phyloP scores from a whole-genome alignment of 2,329 filamentous ascomycete genomes.

The Ceratocystis alfenasii region DNA sequence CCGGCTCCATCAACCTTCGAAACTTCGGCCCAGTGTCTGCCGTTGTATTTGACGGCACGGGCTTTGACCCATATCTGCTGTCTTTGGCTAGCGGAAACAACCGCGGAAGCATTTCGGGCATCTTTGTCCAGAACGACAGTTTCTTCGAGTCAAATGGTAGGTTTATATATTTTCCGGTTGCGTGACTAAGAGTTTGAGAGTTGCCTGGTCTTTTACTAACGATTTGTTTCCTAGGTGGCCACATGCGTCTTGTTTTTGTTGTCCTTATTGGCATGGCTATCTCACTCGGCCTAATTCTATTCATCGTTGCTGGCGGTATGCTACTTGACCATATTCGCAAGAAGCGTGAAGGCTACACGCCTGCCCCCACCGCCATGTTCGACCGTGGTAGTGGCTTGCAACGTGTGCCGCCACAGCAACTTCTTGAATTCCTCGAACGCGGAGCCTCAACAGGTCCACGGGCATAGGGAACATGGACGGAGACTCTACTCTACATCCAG shows the following conservation, averaged over 20 bases:
- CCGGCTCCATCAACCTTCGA: slow-evolving; percentile 67
- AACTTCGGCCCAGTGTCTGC: slow-evolving; percentile 72
- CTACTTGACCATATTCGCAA: slow-evolving; percentile 64
- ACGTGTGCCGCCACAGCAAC: slow-evolving; percentile 49
- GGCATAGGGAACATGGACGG: background rate
- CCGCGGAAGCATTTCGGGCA: slow-evolving; percentile 61
- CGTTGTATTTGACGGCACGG: slow-evolving; percentile 74
- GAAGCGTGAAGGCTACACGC: slow-evolving; percentile 66
- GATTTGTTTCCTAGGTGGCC: slow-evolving; percentile 33
- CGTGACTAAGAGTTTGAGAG: background rate
- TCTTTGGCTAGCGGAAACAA: slow-evolving; percentile 54
- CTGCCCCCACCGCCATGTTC: slow-evolving; percentile 57
- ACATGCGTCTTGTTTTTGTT: slow-evolving; percentile 62
- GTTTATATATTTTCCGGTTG: slow-evolving; percentile 27
- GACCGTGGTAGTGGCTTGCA: slow-evolving; percentile 48
- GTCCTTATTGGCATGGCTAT: slow-evolving; percentile 73
- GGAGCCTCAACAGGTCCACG: slow-evolving; percentile 42
- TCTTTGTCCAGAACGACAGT: slow-evolving; percentile 73
- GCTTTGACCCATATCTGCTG: slow-evolving; percentile 66
- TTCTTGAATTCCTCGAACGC: slow-evolving; percentile 42
- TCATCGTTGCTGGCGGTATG: slow-evolving; percentile 65
- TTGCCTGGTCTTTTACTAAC: slow-evolving; percentile 20
- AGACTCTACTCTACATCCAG: slow-evolving; percentile 3
- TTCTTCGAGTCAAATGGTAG: slow-evolving; percentile 57
- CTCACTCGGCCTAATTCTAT: slow-evolving; percentile 61